phyloP scores from a whole-genome alignment of 164 flowering plant genomes.

The Vitis rupestris region DNA sequence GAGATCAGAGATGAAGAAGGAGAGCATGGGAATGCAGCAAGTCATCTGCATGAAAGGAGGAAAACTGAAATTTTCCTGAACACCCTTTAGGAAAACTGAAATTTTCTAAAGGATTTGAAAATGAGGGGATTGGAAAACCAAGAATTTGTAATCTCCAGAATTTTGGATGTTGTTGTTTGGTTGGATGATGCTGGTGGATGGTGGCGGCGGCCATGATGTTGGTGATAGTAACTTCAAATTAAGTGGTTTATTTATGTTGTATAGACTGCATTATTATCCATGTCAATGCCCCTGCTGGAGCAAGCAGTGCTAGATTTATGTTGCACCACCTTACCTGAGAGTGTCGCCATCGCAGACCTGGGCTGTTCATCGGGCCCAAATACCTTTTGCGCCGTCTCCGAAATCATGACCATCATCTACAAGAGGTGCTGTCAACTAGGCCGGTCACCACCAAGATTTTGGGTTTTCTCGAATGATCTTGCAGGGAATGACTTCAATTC shows the following conservation, averaged over 20 bases:
- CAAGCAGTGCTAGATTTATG: constrained; percentile 9
- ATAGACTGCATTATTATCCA: constrained; percentile 5
- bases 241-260: too few relatives aligned
- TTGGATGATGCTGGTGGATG: too few relatives aligned
- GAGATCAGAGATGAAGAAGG: neutral
- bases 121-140: too few relatives aligned
- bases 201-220: too few relatives aligned
- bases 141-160: too few relatives aligned
- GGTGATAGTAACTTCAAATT: too few relatives aligned
- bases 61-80: too few relatives aligned
- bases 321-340: constrained; percentile 1
- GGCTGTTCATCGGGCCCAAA: constrained; percentile 20
- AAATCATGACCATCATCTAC: constrained; percentile 5
- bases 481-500: constrained; percentile 10
- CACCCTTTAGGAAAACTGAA: too few relatives aligned
- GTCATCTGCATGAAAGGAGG: constrained; percentile 18
- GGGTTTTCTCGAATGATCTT: constrained; percentile 14
- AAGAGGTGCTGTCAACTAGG: neutral
- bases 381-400: neutral
- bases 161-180: too few relatives aligned
- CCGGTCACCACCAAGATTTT: constrained; percentile 5
- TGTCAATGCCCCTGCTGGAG: constrained; percentile 3
- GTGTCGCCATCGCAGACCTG: constrained; percentile 12
- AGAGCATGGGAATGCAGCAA: neutral
- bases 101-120: too few relatives aligned